Evolutionary conservation across 148 eudicot genomes (phyloP), one percentile per base, ranked within the genome.

Genomic region (Vaccinium macrocarpon): DNA sequence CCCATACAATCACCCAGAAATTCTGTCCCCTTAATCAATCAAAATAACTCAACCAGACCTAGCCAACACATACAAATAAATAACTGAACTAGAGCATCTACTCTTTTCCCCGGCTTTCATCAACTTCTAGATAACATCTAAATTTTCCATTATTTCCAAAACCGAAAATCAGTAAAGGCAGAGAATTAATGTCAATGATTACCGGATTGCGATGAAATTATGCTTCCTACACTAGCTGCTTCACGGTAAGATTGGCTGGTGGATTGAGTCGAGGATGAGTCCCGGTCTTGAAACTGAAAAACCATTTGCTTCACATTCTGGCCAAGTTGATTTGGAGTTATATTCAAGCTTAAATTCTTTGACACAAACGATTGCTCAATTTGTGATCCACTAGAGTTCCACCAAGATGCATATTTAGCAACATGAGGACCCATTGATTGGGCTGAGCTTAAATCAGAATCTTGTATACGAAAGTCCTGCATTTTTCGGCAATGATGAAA

Each of bases 211-310:
- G 81, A 29, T 46, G 86, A 85, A 66, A 84, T 76, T 85, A 83
- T 83, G 79, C 81, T 85, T 73, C 87, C 90, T 57, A 78, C 59
- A 75, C 84, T 82, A 71, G 84, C 88, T 56, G 70, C 87, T 84
- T 87, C 91, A 70, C 84, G 49, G 75, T 86, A 92, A 27, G 94
- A 92, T 85, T 91, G 91, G 57, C 91, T 86, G 52, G 94, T 90
- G 59, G 97, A 92, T 85, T 92, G 97, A 85, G 93, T 90, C 50
- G 96, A 91, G 68, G 91, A 93, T n/a, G 92, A 87, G 81, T 93
- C 97, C 76, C 89, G 93, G 50, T 93, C 94, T 89, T 92, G 94
- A 78, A 92, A 84, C 49, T 84, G 90, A 86, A 91, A 91, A 42
- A 83, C 86, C 81, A 89, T 74, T 81, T 88, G 84, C 82, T 91